Percentiles rank a stretch among this genome's conserved stretches.
Conservation (phyloP, 768 basidiomycete species). For the Suillus hirtellus region DNA sequence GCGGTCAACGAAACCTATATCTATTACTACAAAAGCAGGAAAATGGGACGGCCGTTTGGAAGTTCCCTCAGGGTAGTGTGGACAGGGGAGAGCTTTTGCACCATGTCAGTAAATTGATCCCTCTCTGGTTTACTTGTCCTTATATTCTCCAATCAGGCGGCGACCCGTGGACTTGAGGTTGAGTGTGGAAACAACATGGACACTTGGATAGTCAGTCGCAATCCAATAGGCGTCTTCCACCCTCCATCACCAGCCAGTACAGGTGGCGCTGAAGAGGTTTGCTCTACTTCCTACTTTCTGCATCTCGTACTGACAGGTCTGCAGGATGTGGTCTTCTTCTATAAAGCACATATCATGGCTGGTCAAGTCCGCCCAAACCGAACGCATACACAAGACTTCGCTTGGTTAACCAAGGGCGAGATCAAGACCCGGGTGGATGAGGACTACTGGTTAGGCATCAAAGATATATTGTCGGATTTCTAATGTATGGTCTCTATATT, state of each 20-base stretch:
- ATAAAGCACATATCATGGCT: constrained; percentile 90
- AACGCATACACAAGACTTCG: constrained; percentile 69
- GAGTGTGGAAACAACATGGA: constrained; percentile 87
- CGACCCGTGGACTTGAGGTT: constrained; percentile 64
- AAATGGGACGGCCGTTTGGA: constrained; percentile 62
- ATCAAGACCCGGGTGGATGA: constrained; percentile 66
- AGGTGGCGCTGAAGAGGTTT: constrained; percentile 39
- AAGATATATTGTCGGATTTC: constrained; percentile 77
- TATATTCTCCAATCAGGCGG: constrained; percentile 50
- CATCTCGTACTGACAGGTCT: constrained; percentile 9
- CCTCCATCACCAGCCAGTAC: constrained; percentile 37
- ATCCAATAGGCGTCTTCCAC: constrained; percentile 81
- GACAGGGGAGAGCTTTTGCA: constrained; percentile 72
- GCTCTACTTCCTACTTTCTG: neutral
- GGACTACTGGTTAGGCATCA: constrained; percentile 75
- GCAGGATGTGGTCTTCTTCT: constrained; percentile 83
- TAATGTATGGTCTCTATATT: constrained; percentile 19
- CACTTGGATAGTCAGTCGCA: constrained; percentile 89
- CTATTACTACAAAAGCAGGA: constrained; percentile 63
- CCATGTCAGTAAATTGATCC: constrained; percentile 49
- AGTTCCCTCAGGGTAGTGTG: constrained; percentile 72
- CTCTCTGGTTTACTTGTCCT: neutral
- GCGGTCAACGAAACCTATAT: constrained; percentile 85
- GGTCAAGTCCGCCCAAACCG: constrained; percentile 72
- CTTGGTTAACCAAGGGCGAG: constrained; percentile 95